phyloP scores from a whole-genome alignment of 2,329 filamentous ascomycete species.

The Calonectria ilicicola region DNA sequence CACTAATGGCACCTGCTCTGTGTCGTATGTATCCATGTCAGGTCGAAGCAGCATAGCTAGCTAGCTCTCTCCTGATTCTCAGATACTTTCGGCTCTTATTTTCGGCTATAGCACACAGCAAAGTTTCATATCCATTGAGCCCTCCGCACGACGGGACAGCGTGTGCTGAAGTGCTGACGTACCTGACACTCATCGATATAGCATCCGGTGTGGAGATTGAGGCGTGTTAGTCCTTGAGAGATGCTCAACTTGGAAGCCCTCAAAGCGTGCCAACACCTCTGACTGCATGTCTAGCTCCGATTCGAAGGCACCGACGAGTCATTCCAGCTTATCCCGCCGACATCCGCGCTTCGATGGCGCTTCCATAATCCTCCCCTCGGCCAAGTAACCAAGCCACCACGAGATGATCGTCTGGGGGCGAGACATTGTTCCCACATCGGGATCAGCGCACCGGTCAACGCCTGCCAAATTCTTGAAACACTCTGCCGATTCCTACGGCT shows the following conservation, averaged over 20 bases:
- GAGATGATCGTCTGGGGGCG: not conserved
- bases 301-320: not conserved
- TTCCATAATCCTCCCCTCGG: not conserved
- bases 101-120: not conserved
- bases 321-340: not conserved
- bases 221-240: not conserved
- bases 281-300: not conserved
- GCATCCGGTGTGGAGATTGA: not conserved
- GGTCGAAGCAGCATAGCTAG: not conserved
- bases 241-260: not conserved
- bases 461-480: constrained; percentile 16
- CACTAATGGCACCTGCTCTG: not conserved
- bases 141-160: not conserved
- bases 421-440: not conserved
- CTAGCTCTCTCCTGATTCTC: not conserved
- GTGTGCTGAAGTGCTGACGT: constrained; percentile 5
- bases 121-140: constrained; percentile 6
- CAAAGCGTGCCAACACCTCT: not conserved
- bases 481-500: not conserved
- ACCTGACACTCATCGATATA: not conserved
- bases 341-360: not conserved
- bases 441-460: constrained; percentile 12
- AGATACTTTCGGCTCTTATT: not conserved
- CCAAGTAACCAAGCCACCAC: not conserved
- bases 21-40: not conserved